Base-by-base conservation (phyloP, 192 early-diverging fungal species). In the Coemansia javaensis region DNA sequence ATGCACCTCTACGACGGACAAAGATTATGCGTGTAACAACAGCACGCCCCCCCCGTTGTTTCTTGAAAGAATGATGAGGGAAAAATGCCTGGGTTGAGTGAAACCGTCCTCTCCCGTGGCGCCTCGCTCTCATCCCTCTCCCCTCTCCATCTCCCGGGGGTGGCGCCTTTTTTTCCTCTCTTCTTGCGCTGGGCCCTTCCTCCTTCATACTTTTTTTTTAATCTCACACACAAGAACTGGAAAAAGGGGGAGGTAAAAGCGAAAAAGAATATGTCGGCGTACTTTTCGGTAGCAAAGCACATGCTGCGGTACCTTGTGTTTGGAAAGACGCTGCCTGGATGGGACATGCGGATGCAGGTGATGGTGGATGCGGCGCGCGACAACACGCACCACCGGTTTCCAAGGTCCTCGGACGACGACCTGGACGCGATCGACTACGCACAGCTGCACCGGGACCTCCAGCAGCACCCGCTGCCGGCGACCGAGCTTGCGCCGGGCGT, bases 331-430 rank as follows among this genome's bases (percentile, higher is more conserved):
- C 27, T 59, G 35, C 65, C 58, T 6, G 28, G 38, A 13, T 68
- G 65, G 65, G 58, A 68, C 18, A 12, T 60, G 5, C 37, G 42
- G 21, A 27, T 52, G 12, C 58, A 68, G 21, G 36, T 56, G 2
- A 39, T 51, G 10, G 56, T 57, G 37, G 59, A 56, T 20, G 24
- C 45, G 3, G 31, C 45, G 7, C 52, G 65, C 0, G 18, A 52
- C 38, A 28, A 47, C 47, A 17, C 21, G 4, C n/a, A 11, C 13
- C 1, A 7, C 14, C n/a, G 45, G 12, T 68, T 50, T 51, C 45
- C 44, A 1, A 33, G 44, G 32, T 40, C 44, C 11, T 20, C 28
- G 23, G 53, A 55, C 28, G 47, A 63, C 20, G 24, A 47, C 23
- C 50, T 53, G 10, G 45, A 55, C 13, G 20, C 7, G 4, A 28